A percentile compares a stretch with the other conserved stretches of the same genome.
These are phyloP conservation scores for Xylariales sp. DNA, from an alignment of 2,329 filamentous ascomycete genomes.

Conservation along the genomic window DNA sequence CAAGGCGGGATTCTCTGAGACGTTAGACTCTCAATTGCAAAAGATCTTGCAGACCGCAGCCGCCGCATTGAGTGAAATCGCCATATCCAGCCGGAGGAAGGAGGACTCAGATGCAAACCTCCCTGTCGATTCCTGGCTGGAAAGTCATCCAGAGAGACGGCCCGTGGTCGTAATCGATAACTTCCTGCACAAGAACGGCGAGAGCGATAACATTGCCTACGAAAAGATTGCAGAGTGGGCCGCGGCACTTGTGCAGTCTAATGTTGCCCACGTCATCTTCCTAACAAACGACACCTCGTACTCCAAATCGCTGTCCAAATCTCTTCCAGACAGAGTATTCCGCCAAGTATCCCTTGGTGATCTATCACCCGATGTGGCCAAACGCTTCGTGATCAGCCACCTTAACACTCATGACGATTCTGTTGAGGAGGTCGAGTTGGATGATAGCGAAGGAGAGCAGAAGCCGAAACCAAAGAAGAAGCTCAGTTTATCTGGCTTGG, in stretches of 20 bases:
- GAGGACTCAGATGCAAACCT: conserved; percentile 69
- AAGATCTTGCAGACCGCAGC: conserved; percentile 88
- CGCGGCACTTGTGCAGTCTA: conserved; percentile 76
- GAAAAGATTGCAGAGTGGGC: conserved; percentile 88
- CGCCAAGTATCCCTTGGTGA: conserved; percentile 82
- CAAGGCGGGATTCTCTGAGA: conserved; percentile 92
- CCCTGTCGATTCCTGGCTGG: conserved; percentile 81
- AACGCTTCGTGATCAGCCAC: conserved; percentile 83
- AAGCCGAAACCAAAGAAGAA: conserved; percentile 20
- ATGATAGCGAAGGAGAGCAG: conserved; percentile 16
- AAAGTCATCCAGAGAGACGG: conserved; percentile 79
- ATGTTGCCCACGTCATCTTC: conserved; percentile 92
- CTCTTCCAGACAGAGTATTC: conserved; percentile 87
- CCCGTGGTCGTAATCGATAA: conserved; percentile 89
- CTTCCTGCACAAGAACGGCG: conserved; percentile 71
- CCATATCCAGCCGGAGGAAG: conserved; percentile 64
- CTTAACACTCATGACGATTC: conserved; percentile 49
- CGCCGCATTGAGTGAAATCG: conserved; percentile 72
- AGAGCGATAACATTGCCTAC: conserved; percentile 62
- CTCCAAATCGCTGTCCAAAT: conserved; percentile 80
- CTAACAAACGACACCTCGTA: conserved; percentile 86
- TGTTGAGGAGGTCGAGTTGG: conserved; percentile 22
- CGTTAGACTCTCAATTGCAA: conserved; percentile 78
- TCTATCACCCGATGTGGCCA: conserved; percentile 79
- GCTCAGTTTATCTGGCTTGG: conserved; percentile 63